phyloP scores from a whole-genome alignment of 768 basidiomycete genomes.

The Boletus rex-veris region DNA sequence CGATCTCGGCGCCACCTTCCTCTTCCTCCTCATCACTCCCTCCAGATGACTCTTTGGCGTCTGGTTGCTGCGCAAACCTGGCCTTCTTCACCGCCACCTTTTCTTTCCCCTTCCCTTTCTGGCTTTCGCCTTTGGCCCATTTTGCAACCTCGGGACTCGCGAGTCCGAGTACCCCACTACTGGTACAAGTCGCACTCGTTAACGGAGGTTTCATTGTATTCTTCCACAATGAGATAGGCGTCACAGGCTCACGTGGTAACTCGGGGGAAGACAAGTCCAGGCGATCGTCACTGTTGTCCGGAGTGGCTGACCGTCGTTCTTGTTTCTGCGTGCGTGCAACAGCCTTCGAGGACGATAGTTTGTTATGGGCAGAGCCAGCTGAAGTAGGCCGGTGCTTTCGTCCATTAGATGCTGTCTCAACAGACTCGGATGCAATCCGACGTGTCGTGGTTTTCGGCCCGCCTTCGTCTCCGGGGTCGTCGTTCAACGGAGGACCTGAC shows the following conservation, averaged over 20 bases:
- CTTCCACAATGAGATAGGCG: constrained; percentile 30
- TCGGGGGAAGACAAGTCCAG: constrained; percentile 28
- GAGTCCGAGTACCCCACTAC: constrained; percentile 40
- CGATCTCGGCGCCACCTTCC: background rate
- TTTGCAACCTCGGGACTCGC: constrained; percentile 51
- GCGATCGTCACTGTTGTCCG: constrained; percentile 12
- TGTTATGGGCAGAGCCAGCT: constrained; percentile 1
- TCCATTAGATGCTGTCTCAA: constrained; percentile 1
- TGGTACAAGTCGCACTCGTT: constrained; percentile 1
- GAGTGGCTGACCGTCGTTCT: constrained; percentile 12
- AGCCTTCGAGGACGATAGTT: constrained; percentile 5
- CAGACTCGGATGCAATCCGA: constrained; percentile 22
- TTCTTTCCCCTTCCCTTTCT: constrained; percentile 27
- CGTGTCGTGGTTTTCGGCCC: constrained; percentile 4
- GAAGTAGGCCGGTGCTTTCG: constrained; percentile 2
- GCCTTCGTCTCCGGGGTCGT: background rate
- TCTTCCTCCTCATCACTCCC: constrained; percentile 9
- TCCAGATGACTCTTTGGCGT: constrained; percentile 24
- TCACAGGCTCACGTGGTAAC: constrained; percentile 31
- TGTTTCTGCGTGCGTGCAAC: background rate
- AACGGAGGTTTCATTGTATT: constrained; percentile 13
- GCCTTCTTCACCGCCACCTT: constrained; percentile 39
- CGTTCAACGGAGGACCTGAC: constrained; percentile 12
- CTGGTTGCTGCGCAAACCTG: constrained; percentile 38
- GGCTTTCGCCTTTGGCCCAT: constrained; percentile 46